Conservation (phyloP, 1,284 basidiomycete genomes). For the Macrocystidia cucumis region DNA sequence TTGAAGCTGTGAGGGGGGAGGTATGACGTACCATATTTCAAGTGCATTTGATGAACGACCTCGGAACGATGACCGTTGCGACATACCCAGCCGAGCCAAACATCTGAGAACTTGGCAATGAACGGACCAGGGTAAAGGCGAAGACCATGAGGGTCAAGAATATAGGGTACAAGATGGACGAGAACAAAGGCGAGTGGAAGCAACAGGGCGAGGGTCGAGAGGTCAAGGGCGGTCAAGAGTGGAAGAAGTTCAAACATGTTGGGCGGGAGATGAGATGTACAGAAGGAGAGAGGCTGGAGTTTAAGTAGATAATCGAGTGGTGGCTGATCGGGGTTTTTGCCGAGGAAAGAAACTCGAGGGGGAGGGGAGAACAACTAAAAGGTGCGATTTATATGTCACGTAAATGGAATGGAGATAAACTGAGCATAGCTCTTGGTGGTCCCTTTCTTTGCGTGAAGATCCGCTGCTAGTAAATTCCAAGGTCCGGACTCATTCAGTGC, state of each 20-base stretch:
- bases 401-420: too few relatives aligned
- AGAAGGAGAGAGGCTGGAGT: slow-evolving; percentile 2
- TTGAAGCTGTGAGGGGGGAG: too few relatives aligned
- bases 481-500: too few relatives aligned
- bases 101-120: slow-evolving; percentile 67
- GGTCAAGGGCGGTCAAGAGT: slow-evolving; percentile 13
- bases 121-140: slow-evolving; percentile 68
- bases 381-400: too few relatives aligned
- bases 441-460: too few relatives aligned
- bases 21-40: slow-evolving; percentile 58
- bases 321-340: slow-evolving; percentile 6
- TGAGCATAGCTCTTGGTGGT: too few relatives aligned
- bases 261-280: slow-evolving; percentile 5
- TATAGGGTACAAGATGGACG: slow-evolving; percentile 48
- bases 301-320: slow-evolving; percentile 3
- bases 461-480: too few relatives aligned
- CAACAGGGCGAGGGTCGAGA: slow-evolving; percentile 15
- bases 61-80: slow-evolving; percentile 71
- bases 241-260: slow-evolving; percentile 10
- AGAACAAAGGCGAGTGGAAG: slow-evolving; percentile 26
- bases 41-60: slow-evolving; percentile 69
- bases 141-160: slow-evolving; percentile 51
- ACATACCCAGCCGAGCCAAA: slow-evolving; percentile 68
- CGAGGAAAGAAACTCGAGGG: too few relatives aligned
- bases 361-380: too few relatives aligned